phyloP scores from a whole-genome alignment of 2,329 filamentous ascomycete species.

The Aspergillus novofumigatus region DNA sequence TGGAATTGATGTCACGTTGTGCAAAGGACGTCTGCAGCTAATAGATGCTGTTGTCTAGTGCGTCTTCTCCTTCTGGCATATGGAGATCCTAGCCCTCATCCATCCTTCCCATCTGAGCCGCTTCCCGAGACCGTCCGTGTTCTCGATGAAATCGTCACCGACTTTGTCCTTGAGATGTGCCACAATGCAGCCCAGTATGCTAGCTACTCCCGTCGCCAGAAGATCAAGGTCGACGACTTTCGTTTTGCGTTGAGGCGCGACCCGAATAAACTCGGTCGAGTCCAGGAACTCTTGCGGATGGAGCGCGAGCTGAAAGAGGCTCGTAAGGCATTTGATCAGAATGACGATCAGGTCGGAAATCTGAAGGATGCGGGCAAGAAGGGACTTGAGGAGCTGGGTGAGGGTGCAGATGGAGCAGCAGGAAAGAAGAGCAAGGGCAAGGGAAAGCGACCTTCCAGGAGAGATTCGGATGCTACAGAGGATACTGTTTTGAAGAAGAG shows the following conservation, averaged over 20 bases:
- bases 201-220: slow-evolving; percentile 81
- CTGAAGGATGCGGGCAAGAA: slow-evolving; percentile 37
- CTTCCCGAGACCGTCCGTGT: slow-evolving; percentile 80
- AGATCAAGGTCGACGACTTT: slow-evolving; percentile 98
- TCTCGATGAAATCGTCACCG: slow-evolving; percentile 91
- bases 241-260: slow-evolving; percentile 89
- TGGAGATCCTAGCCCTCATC: slow-evolving; percentile 40
- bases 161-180: slow-evolving; percentile 92
- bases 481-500: slow-evolving; percentile 33
- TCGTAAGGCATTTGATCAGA: slow-evolving; percentile 56
- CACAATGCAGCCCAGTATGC: slow-evolving; percentile 85
- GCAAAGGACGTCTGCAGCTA: not conserved
- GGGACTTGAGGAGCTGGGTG: slow-evolving; percentile 27
- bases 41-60: slow-evolving; percentile 22
- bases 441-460: slow-evolving; percentile 29
- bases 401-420: slow-evolving; percentile 19
- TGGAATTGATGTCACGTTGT: not conserved
- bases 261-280: slow-evolving; percentile 77
- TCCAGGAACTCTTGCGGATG: slow-evolving; percentile 84
- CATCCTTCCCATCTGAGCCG: slow-evolving; percentile 69
- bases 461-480: slow-evolving; percentile 34
- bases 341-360: slow-evolving; percentile 39
- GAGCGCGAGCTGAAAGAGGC: slow-evolving; percentile 81
- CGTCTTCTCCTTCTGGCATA: slow-evolving; percentile 43
- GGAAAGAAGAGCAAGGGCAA: slow-evolving; percentile 37